A percentile compares a stretch with the other conserved stretches of the same genome.
Conservation (phyloP, 306 rosid species). For the Citrullus colocynthis region DNA sequence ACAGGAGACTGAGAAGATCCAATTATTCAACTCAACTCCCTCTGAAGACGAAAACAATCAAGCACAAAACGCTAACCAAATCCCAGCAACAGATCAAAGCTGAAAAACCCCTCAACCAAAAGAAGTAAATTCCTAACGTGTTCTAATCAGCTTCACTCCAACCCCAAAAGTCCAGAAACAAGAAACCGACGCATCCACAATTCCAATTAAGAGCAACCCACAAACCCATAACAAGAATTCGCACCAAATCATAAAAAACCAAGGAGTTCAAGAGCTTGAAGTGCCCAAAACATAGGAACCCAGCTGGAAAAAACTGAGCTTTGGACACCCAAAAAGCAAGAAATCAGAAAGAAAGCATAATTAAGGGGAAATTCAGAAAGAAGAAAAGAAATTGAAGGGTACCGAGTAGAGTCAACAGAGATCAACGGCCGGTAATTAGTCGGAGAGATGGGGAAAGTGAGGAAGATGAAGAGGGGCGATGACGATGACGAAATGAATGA, state of each 20-base stretch:
- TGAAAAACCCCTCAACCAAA: not conserved
- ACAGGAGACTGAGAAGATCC: not conserved
- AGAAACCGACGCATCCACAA: slow-evolving; percentile 33
- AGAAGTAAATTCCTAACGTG: slow-evolving; percentile 1
- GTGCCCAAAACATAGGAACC: not conserved
- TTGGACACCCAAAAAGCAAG: not conserved
- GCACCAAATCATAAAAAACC: slow-evolving; percentile 2
- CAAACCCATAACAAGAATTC: slow-evolving; percentile 20
- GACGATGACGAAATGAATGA: slow-evolving; percentile 11
- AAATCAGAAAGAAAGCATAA: not conserved
- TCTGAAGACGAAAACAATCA: not conserved
- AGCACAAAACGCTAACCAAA: slow-evolving; percentile 3
- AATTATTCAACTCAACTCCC: not conserved
- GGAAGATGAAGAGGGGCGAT: not conserved
- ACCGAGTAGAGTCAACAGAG: not conserved
- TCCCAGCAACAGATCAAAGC: slow-evolving; percentile 12
- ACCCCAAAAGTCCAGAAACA: slow-evolving; percentile 42
- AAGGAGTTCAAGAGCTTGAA: not conserved
- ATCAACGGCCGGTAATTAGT: not conserved
- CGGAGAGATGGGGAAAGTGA: not conserved
- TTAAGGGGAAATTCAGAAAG: not conserved
- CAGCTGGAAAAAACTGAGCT: not conserved
- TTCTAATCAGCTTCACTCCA: slow-evolving; percentile 31
- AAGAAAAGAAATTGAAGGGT: not conserved
- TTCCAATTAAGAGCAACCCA: slow-evolving; percentile 37